phyloP scores from a whole-genome alignment of 768 basidiomycete species.

The Tephrocybe sp. region DNA sequence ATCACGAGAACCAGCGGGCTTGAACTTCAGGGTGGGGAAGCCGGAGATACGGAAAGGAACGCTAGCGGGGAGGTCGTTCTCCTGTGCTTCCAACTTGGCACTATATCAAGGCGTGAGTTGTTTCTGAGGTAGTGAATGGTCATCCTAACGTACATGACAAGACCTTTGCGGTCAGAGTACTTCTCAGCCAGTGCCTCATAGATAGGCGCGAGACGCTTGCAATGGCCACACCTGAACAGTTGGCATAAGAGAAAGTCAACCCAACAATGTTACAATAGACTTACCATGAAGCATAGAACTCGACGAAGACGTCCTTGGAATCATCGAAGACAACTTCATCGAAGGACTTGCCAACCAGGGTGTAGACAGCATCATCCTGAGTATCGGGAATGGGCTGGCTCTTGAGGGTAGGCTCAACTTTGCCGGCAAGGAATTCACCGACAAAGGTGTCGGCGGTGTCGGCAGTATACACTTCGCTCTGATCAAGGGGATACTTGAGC shows the following conservation, averaged over 20 bases:
- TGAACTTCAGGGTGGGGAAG: slow-evolving; percentile 98
- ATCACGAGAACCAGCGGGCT: slow-evolving; percentile 80
- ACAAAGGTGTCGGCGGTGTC: slow-evolving; percentile 62
- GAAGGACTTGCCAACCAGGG: slow-evolving; percentile 86
- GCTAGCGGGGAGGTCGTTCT: slow-evolving; percentile 92
- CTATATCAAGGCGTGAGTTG: slow-evolving; percentile 34
- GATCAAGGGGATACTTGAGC: slow-evolving; percentile 88
- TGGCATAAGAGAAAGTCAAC: not conserved
- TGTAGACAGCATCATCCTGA: slow-evolving; percentile 82
- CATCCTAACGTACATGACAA: slow-evolving; percentile 64
- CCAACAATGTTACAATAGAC: slow-evolving; percentile 24
- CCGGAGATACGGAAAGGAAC: slow-evolving; percentile 84
- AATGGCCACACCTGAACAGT: slow-evolving; percentile 80
- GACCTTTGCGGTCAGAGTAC: slow-evolving; percentile 71
- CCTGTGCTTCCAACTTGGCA: slow-evolving; percentile 95
- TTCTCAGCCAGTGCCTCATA: slow-evolving; percentile 92
- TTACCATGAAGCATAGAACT: slow-evolving; percentile 97
- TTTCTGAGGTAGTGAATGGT: slow-evolving; percentile 3
- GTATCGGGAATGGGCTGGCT: slow-evolving; percentile 80
- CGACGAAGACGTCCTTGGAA: slow-evolving; percentile 91
- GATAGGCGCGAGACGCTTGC: slow-evolving; percentile 93
- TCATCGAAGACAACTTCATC: slow-evolving; percentile 86
- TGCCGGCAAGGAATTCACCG: slow-evolving; percentile 65
- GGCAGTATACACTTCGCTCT: slow-evolving; percentile 58
- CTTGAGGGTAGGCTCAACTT: slow-evolving; percentile 84